Base-by-base conservation (phyloP, 495 filamentous ascomycete genomes). In the Aspergillus coremiiformis region DNA sequence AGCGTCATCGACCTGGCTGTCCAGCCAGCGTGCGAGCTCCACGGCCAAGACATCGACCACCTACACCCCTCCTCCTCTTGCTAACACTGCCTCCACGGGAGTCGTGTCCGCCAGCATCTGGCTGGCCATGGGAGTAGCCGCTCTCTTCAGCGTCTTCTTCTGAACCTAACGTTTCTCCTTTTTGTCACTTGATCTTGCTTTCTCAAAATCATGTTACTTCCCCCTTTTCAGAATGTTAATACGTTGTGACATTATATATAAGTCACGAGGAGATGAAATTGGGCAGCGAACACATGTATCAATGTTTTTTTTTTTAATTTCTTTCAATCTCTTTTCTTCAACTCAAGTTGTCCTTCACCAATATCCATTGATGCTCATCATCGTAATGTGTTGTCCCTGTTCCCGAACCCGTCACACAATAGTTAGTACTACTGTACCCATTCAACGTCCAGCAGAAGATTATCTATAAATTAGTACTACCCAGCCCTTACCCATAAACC, bases 61-160 rank as follows among this genome's bases (percentile, higher is more conserved):
- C 35, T 49, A 43, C 8, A 39, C 47, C 14, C 45, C 52, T 1
- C 44, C 53, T 19, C 39, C 29, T 21, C 43, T 44, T 15, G 30
- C 47, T 19, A 55, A 55, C 41, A 41, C 14, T 23, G 53, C 37
- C 10, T 39, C 33, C 2, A 30, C 26, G 6, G 24, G 15, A 5
- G 19, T 14, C 14, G 47, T 39, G n/a, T 32, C 39, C 10, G 35
- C 41, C 3, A 44, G 47, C 29, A 46, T 43, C 39, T 39, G 39
- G 53, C 26, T 30, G 42, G 47, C 39, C n/a, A 29, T 50, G 7
- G 47, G 22, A 6, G 20, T 55, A 1, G 47, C 47, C 24, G 47
- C 47, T 8, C 7, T 55, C 26, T 20, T 51, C 5, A 22, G 49
- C 24, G 15, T 44, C 3, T 29, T 19, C 35, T 30, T 41, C 17